phyloP scores from a whole-genome alignment of 768 basidiomycete genomes.

The Sarcomyxa edulis region DNA sequence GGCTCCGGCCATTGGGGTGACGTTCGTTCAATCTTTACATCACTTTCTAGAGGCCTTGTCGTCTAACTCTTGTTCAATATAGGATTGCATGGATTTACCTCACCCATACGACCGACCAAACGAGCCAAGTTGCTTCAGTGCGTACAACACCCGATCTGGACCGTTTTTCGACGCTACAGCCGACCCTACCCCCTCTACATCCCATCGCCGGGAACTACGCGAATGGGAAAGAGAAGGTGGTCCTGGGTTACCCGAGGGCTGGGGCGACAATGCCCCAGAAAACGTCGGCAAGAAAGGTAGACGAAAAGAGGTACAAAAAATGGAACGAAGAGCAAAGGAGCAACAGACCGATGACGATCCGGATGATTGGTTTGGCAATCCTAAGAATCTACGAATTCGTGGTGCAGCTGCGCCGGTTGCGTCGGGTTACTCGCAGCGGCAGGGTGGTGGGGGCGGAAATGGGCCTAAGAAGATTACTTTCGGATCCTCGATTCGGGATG shows the following conservation, averaged over 20 bases:
- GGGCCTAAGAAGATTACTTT: conserved; percentile 29
- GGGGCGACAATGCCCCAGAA: conserved; percentile 41
- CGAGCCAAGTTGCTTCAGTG: conserved; percentile 67
- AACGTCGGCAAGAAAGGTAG: conserved; percentile 65
- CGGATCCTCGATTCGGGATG: conserved; percentile 27
- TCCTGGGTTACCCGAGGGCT: conserved; percentile 32
- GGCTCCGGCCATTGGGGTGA: conserved; percentile 72
- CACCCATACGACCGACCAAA: conserved; percentile 34
- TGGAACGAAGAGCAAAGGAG: conserved; percentile 44
- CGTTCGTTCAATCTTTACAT: conserved; percentile 37
- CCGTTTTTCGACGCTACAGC: conserved; percentile 52
- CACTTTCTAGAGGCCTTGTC: neutral
- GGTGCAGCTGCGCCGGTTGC: conserved; percentile 17
- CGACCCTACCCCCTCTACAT: conserved; percentile 20
- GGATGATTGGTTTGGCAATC: conserved; percentile 63
- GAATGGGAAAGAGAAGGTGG: conserved; percentile 35
- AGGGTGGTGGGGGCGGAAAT: conserved; percentile 1
- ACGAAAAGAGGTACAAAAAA: conserved; percentile 50
- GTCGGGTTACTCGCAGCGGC: conserved; percentile 5
- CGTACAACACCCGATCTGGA: conserved; percentile 52
- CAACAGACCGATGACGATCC: conserved; percentile 44
- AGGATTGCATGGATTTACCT: conserved; percentile 57
- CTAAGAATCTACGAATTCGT: conserved; percentile 23
- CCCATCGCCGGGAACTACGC: conserved; percentile 28
- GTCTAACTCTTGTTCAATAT: conserved; percentile 2